These are phyloP conservation scores for Rhizopogon vinicolor DNA, from an alignment of 768 basidiomycete species.

Conservation along the genomic window DNA sequence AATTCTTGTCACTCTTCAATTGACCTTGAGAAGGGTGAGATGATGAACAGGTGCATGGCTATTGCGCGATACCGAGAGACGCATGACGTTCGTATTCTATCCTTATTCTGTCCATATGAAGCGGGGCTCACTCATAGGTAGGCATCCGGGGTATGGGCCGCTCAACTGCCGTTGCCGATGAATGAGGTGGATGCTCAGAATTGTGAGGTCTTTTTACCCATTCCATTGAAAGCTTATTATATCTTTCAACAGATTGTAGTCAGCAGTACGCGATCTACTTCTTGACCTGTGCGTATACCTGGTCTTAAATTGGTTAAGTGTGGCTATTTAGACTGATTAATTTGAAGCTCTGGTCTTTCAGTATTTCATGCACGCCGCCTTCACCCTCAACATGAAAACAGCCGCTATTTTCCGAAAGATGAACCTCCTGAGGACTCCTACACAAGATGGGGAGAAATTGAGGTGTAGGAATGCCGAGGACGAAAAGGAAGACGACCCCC, in stretches of 20 bases:
- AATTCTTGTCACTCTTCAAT: not conserved
- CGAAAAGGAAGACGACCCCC: conserved; percentile 45
- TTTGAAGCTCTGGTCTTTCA: conserved; percentile 48
- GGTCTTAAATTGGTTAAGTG: not conserved
- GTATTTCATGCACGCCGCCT: conserved; percentile 56
- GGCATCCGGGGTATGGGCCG: conserved; percentile 53
- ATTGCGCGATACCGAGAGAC: conserved; percentile 31
- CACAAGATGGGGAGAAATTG: conserved; percentile 26
- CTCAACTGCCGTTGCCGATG: conserved; percentile 27
- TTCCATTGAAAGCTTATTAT: conserved; percentile 7
- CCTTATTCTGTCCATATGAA: not conserved
- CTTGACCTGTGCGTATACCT: too few relatives aligned
- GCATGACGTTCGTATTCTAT: conserved; percentile 24
- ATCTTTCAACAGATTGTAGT: conserved; percentile 50
- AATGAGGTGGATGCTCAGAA: conserved; percentile 40
- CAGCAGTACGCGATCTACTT: conserved; percentile 25
- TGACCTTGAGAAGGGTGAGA: conserved; percentile 38
- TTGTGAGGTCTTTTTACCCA: not conserved
- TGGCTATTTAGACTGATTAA: not conserved
- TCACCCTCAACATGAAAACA: conserved; percentile 68
- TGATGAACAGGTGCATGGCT: conserved; percentile 51
- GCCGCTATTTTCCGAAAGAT: conserved; percentile 49
- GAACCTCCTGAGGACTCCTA: too few relatives aligned
- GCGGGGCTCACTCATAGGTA: conserved; percentile 20
- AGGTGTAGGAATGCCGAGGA: conserved; percentile 23